Evolutionary conservation across 371 early-diverging fungal genomes (phyloP), one percentile per base, ranked within the genome.

Genomic region (Mucor saturninus): DNA sequence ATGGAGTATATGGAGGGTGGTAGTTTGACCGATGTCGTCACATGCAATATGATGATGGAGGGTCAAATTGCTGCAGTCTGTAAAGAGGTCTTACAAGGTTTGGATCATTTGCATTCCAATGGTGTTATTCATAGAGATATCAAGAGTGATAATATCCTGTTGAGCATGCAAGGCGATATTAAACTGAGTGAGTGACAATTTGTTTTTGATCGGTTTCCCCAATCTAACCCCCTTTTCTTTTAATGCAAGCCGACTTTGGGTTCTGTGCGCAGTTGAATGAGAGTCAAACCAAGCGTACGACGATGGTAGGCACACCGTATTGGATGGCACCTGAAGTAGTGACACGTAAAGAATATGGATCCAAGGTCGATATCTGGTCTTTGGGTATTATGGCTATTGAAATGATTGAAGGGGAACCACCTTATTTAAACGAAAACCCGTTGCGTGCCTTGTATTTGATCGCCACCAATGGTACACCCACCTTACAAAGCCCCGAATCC

Each of bases 1-100:
- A 92, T 92, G 92, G 93, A 92, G 72, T 92, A 91, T 68, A 92
- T 92, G 93, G 91, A 91, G 58, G 93, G 92, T 7, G 93, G 93
- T 5, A 81, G 87, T 35, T 69, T 92, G 55, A 92, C 92, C 14
- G 90, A 89, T 57, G 87, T 87, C 4, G 88, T 92, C 15, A 89
- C 90, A 10, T 77, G 73, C 50, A 89, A 85, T 61, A 85, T 83
- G 75, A 90, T 93, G 92, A 88, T 85, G n/a, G 93, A 93, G 75
- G 87, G 86, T 11, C 91, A 92, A 67, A 92, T 93, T 60, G 91
- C 92, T 2, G 82, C 85, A 28, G 89, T 93, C 28, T 89, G 91
- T 57, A 81, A 83, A 58, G 91, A 93, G 70, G 84, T 86, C 2
- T 39, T 64, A 35, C 43, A 56, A 42, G 65, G 69, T 6, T 14